Base-by-base conservation (phyloP, 2,329 filamentous ascomycete genomes). In the Huntiella savannae region DNA sequence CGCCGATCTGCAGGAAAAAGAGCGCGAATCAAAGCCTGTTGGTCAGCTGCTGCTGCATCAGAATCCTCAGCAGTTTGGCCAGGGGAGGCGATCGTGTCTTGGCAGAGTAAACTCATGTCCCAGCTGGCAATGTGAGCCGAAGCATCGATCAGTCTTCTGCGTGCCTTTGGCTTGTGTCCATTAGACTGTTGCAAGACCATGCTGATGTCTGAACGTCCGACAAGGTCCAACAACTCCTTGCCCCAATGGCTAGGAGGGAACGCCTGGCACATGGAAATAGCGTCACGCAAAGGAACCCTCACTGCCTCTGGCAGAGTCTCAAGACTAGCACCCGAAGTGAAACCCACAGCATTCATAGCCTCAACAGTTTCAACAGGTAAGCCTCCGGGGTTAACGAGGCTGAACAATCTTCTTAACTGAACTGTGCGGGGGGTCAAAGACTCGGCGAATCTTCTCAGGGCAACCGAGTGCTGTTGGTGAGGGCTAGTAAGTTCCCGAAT, bases 1-100 rank as follows among this genome's bases (percentile, higher is more conserved):
- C 91, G 79, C 50, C 86, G 77, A 56, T 98, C 91, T 53, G 96
- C 86, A 50, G 78, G 79, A 69, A 96, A 98, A 22, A 98, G 79
- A 6, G 91, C 68, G 44, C 79, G 77, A 28, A 91, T 92, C 5
- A 96, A 77, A 7, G 79, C 72, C 59, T 88, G 78, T 22, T 86
- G 76, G 56, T 94, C 84, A 32, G 79, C 80, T 58, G 91, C 87
- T 47, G 85, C 81, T 4, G 81, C 79, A 40, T 84, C 84, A 52
- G 91, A 81, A 46, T 80, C 76, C 0, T 76, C 71, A 11, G 40
- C 33, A 2, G 38, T 45, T 39, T 73, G 71, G 39, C 62, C 66
- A 47, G 65, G 70, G 47, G 71, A 65, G 35, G 75, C 69, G 39
- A 84, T 77, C 1, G 73, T 65, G 35, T 69, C 73, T 50, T 76